A percentile compares a stretch with the other conserved stretches of the same genome.
phyloP scores from a whole-genome alignment of 2,329 filamentous ascomycete species.

The Erysiphe pulchra region DNA sequence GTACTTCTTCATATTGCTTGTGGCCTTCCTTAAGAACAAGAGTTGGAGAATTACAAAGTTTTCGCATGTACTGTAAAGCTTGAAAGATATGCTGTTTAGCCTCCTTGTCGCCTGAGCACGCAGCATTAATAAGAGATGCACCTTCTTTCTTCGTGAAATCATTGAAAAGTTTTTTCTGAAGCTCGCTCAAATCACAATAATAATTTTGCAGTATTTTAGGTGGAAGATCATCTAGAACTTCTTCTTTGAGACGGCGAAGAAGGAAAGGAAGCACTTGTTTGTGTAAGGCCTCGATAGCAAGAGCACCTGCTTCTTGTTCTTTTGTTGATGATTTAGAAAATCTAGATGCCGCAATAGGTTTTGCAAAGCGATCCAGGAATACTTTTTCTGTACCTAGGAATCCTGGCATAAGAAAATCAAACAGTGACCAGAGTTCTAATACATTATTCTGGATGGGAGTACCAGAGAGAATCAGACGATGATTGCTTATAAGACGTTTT shows the following conservation, averaged over 20 bases:
- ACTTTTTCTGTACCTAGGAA: constrained; percentile 90
- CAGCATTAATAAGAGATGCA: constrained; percentile 64
- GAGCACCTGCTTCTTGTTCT: constrained; percentile 85
- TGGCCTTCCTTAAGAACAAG: constrained; percentile 89
- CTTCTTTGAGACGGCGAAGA: constrained; percentile 84
- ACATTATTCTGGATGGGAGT: constrained; percentile 98
- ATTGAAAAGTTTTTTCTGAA: constrained; percentile 87
- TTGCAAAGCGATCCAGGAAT: constrained; percentile 79
- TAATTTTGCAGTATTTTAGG: constrained; percentile 99
- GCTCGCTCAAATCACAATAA: constrained; percentile 88
- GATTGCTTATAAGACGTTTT: constrained; percentile 72
- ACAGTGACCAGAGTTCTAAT: constrained; percentile 86
- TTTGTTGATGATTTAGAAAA: constrained; percentile 96
- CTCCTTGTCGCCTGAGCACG: constrained; percentile 65
- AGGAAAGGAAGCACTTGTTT: constrained; percentile 96
- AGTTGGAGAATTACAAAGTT: constrained; percentile 91
- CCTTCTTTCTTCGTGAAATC: constrained; percentile 89
- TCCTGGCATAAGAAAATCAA: constrained; percentile 97
- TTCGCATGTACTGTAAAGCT: constrained; percentile 96
- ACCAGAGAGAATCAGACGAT: constrained; percentile 83
- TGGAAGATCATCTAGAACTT: constrained; percentile 83
- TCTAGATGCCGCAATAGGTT: constrained; percentile 71
- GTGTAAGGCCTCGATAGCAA: constrained; percentile 93
- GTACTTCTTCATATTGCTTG: constrained; percentile 70
- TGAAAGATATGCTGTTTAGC: constrained; percentile 98